Evolutionary conservation across 345 rosid genomes (phyloP).

Genomic region (Lepidium aucheri): DNA sequence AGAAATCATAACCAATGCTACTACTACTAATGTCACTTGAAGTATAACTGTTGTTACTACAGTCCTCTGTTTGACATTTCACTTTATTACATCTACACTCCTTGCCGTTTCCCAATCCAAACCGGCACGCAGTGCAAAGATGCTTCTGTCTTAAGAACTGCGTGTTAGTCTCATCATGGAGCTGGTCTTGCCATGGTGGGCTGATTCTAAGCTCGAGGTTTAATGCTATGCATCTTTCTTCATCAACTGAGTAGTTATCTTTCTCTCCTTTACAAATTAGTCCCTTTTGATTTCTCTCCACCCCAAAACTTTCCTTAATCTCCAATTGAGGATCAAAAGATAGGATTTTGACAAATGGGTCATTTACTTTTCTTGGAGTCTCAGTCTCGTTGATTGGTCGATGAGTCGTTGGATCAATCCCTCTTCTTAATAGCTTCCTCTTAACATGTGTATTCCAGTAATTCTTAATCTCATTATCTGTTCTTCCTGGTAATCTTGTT

Average conservation of each 20-base stretch:
- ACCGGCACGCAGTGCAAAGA: slow-evolving; percentile 42
- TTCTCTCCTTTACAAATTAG: slow-evolving; percentile 26
- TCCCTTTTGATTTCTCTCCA: neutral
- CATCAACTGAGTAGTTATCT: slow-evolving; percentile 23
- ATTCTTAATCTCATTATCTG: slow-evolving; percentile 80
- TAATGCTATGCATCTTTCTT: slow-evolving; percentile 54
- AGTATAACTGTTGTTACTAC: slow-evolving; percentile 23
- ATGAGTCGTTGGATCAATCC: slow-evolving; percentile 73
- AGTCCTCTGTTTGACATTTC: slow-evolving; percentile 13
- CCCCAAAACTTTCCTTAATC: neutral
- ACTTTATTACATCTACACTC: slow-evolving; percentile 39
- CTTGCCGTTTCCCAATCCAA: slow-evolving; percentile 48
- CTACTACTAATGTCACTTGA: slow-evolving; percentile 9
- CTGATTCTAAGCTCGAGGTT: slow-evolving; percentile 85
- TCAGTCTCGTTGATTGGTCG: slow-evolving; percentile 43
- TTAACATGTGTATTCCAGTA: slow-evolving; percentile 85
- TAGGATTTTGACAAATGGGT: slow-evolving; percentile 9
- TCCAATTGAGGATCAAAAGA: slow-evolving; percentile 10
- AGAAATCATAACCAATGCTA: slow-evolving; percentile 55
- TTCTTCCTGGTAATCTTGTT: slow-evolving; percentile 73
- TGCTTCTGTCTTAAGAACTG: slow-evolving; percentile 14
- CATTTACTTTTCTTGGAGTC: neutral
- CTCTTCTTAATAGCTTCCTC: slow-evolving; percentile 70
- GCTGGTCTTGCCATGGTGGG: slow-evolving; percentile 48
- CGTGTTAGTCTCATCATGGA: slow-evolving; percentile 13